phyloP scores from a whole-genome alignment of 108 stramenopile species.

The Seminavis robusta region DNA sequence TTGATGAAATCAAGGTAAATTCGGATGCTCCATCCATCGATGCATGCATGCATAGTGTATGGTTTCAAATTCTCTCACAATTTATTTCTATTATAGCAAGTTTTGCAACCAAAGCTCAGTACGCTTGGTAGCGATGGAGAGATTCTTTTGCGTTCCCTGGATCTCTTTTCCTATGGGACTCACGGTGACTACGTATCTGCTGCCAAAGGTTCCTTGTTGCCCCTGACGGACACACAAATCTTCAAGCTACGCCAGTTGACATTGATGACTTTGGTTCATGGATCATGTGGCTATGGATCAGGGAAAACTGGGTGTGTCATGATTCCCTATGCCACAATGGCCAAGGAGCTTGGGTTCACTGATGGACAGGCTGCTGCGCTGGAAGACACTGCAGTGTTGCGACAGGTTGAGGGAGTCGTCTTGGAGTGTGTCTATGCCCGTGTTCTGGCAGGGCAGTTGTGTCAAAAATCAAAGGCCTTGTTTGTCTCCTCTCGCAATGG shows the following conservation, averaged over 20 bases:
- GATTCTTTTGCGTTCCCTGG: slow-evolving; percentile 28
- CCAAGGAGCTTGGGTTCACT: too few species aligned
- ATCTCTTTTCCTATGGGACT: slow-evolving; percentile 54
- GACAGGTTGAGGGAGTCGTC: slow-evolving; percentile 33
- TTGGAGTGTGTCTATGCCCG: slow-evolving; percentile 34
- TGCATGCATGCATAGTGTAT: too few species aligned
- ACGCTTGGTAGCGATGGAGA: slow-evolving; percentile 13
- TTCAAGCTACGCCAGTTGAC: slow-evolving; percentile 46
- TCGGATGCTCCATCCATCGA: neutral
- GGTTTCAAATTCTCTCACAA: too few species aligned
- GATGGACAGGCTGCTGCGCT: slow-evolving; percentile 1
- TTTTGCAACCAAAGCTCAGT: too few species aligned
- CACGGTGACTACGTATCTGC: slow-evolving; percentile 11
- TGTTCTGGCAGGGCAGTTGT: slow-evolving; percentile 29
- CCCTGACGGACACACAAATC: slow-evolving; percentile 32
- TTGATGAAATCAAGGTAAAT: slow-evolving; percentile 33
- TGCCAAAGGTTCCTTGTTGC: slow-evolving; percentile 1
- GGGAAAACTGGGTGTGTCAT: slow-evolving; percentile 13
- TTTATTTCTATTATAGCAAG: too few species aligned
- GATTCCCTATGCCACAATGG: slow-evolving; percentile 10
- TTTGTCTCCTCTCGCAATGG: neutral
- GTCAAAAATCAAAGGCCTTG: slow-evolving; percentile 22
- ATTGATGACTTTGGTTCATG: slow-evolving; percentile 31
- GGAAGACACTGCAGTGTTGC: neutral
- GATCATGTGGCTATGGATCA: slow-evolving; percentile 21